Percentiles rank a stretch among this genome's conserved stretches.
phyloP scores from a whole-genome alignment of 78 protist genomes.

The Dictyostelium brefeldianum region DNA sequence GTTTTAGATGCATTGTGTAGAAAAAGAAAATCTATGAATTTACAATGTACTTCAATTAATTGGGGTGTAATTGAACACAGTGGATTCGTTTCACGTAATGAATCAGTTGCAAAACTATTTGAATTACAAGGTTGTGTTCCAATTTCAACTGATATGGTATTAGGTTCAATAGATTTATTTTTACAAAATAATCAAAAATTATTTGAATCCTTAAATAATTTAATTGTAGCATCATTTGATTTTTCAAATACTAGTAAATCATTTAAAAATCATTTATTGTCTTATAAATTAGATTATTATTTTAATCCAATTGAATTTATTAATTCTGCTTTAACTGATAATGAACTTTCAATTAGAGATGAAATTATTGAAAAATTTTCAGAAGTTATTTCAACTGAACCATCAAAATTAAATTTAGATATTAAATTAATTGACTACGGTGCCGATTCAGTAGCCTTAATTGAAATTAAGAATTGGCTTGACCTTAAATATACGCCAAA shows the following conservation, averaged over 20 bases:
- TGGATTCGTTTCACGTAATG: constrained; percentile 29
- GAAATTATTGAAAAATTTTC: not conserved
- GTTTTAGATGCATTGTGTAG: constrained; percentile 72
- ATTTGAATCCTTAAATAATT: not conserved
- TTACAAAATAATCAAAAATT: not conserved
- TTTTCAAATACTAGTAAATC: not conserved
- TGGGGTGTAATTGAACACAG: constrained; percentile 72
- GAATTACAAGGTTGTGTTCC: not conserved
- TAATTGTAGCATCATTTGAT: not conserved
- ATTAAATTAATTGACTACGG: constrained; percentile 40
- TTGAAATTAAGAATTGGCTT: constrained; percentile 59
- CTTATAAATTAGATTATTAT: not conserved
- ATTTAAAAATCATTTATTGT: not conserved
- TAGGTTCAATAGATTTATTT: not conserved
- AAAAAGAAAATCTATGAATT: constrained; percentile 2
- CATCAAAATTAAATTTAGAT: not conserved
- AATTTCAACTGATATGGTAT: not conserved
- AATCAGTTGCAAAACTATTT: constrained; percentile 11
- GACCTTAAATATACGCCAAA: constrained; percentile 51
- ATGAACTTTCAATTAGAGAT: not conserved
- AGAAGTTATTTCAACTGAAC: not conserved
- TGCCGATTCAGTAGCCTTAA: not conserved
- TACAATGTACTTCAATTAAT: constrained; percentile 27
- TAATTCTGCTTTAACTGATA: too few relatives aligned
- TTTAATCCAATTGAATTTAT: too few relatives aligned